These are phyloP conservation scores for Globisporangium middletonii DNA, from an alignment of 352 stramenopile genomes.

Conservation along the genomic window DNA sequence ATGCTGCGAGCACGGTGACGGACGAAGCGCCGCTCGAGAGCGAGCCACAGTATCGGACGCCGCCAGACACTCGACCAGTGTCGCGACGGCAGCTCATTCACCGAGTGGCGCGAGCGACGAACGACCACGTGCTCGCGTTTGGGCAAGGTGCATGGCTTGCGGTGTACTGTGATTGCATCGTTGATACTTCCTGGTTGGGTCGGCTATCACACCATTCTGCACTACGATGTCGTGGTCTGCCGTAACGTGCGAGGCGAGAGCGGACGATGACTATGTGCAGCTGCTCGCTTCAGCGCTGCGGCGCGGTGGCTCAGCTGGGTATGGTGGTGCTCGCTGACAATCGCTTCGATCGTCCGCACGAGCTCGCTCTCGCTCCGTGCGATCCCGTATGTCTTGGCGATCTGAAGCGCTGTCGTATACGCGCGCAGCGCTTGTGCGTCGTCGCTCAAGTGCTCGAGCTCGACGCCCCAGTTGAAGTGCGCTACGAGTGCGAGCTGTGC, in stretches of 20 bases:
- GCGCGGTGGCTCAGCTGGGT: no score
- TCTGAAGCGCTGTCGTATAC: slow-evolving; percentile 18
- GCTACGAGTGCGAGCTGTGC: slow-evolving; percentile 36
- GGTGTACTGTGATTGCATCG: no score
- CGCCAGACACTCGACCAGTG: no score
- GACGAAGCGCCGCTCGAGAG: no score
- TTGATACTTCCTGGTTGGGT: no score
- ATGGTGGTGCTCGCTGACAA: slow-evolving; percentile 13
- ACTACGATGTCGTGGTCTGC: neutral
- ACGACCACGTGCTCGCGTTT: no score
- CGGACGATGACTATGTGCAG: neutral
- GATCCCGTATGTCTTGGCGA: slow-evolving; percentile 15
- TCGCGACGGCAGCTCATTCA: no score
- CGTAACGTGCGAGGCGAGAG: slow-evolving; percentile 2
- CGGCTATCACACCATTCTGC: no score
- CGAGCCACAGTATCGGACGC: no score
- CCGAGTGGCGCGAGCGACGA: no score
- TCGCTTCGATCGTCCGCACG: slow-evolving; percentile 17
- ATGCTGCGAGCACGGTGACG: no score
- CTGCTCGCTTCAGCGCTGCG: neutral
- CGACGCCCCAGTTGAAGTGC: slow-evolving; percentile 54
- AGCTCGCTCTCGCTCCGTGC: slow-evolving; percentile 18
- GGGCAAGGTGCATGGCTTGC: no score
- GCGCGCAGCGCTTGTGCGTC: slow-evolving; percentile 11
- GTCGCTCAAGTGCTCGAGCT: slow-evolving; percentile 48